Evolutionary conservation across 140 eudicot genomes (phyloP).

Genomic region (Bidens hawaiensis): DNA sequence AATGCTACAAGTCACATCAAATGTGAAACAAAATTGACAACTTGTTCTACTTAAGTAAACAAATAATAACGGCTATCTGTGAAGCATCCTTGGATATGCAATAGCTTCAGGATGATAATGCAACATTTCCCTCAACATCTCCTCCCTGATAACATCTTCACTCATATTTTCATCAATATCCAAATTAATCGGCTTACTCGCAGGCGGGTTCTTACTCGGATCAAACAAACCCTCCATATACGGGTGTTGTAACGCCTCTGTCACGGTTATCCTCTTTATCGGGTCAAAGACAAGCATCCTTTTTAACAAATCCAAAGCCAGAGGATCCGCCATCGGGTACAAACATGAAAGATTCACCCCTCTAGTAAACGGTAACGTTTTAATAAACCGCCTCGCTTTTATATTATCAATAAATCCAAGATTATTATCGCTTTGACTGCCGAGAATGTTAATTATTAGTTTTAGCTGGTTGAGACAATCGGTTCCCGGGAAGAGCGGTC

Average conservation of each 20-base stretch:
- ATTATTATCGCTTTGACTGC: slow-evolving; percentile 39
- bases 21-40: background rate
- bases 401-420: slow-evolving; percentile 40
- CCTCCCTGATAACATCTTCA: slow-evolving; percentile 45
- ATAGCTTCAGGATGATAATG: slow-evolving; percentile 51
- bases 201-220: slow-evolving; percentile 41
- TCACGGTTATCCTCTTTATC: slow-evolving; percentile 48
- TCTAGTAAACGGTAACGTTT: slow-evolving; percentile 36
- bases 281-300: slow-evolving; percentile 56
- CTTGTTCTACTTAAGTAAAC: background rate
- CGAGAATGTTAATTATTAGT: slow-evolving; percentile 45
- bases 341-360: slow-evolving; percentile 38
- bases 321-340: slow-evolving; percentile 46
- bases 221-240: slow-evolving; percentile 48
- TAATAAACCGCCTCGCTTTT: slow-evolving; percentile 43
- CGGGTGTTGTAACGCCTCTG: slow-evolving; percentile 46
- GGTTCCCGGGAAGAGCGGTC: slow-evolving; percentile 51
- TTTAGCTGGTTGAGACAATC: slow-evolving; percentile 46
- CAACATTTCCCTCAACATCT: slow-evolving; percentile 49
- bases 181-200: slow-evolving; percentile 32
- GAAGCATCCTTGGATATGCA: slow-evolving; percentile 27
- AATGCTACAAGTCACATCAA: slow-evolving; percentile 3
- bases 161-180: slow-evolving; percentile 50
- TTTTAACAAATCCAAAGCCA: slow-evolving; percentile 42
- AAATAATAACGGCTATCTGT: slow-evolving; percentile 8